Percentiles rank a stretch among this genome's conserved stretches.
phyloP scores from a whole-genome alignment of 352 stramenopile species.

The Globisporangium yorkense region DNA sequence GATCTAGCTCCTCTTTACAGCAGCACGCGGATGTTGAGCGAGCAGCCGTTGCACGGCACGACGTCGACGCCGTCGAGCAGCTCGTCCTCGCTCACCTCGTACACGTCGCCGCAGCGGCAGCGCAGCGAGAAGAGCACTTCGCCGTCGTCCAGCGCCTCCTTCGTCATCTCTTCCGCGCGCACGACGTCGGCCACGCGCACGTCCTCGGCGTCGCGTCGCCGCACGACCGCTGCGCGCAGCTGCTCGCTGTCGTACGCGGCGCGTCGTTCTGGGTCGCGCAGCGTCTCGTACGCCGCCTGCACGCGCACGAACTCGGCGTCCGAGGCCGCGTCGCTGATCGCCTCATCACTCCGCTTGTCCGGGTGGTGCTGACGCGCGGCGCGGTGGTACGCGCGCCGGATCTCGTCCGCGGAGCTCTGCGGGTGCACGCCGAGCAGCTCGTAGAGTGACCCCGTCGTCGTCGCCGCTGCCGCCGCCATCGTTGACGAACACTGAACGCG shows the following conservation, averaged over 20 bases:
- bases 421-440: constrained; percentile 39
- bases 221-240: constrained; percentile 25
- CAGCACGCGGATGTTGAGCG: constrained; percentile 69
- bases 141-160: constrained; percentile 25
- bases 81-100: constrained; percentile 61
- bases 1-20: constrained; percentile 3
- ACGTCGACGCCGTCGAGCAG: constrained; percentile 59
- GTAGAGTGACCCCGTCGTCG: constrained; percentile 29
- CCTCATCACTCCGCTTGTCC: constrained; percentile 35
- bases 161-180: constrained; percentile 31
- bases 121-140: constrained; percentile 51
- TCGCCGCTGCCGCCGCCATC: not conserved
- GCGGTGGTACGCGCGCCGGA: constrained; percentile 69
- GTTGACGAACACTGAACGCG: too few species aligned
- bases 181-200: constrained; percentile 69
- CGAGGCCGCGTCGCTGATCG: constrained; percentile 2
- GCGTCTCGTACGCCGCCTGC: constrained; percentile 65
- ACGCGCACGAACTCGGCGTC: constrained; percentile 40
- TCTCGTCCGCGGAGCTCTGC: constrained; percentile 45
- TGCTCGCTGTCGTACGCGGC: constrained; percentile 50
- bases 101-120: constrained; percentile 71
- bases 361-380: constrained; percentile 51
- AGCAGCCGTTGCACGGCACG: constrained; percentile 76
- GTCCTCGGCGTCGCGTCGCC: constrained; percentile 33
- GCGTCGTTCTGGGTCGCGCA: constrained; percentile 35